Base-by-base conservation (phyloP, 2,329 filamentous ascomycete genomes). In the Stachybotrys chlorohalonatus region DNA sequence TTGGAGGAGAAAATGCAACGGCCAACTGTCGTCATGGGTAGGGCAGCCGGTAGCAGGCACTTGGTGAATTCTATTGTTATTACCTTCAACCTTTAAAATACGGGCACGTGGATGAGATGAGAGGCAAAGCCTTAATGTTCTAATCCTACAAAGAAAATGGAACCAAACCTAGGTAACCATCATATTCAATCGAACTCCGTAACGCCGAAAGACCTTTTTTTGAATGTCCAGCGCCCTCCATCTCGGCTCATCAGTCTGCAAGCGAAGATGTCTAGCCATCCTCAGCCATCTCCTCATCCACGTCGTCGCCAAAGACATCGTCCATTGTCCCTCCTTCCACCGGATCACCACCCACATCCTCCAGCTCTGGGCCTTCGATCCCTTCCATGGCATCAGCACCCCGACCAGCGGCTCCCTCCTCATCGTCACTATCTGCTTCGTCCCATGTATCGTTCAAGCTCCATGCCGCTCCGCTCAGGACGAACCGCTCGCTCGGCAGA, bases 401-500 rank as follows among this genome's bases (percentile, higher is more conserved):
- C 45, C 66, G 66, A 58, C 68, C 67, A 45, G 68, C 66, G 50
- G 72, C 70, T 39, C 74, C 75, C 15, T 74, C 73, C 6, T 70
- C 71, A 6, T 73, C 72, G 6, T 68, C 72, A 4, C 72, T 69
- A 11, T 66, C 73, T 2, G 73, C 75, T 53, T 75, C 74, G 42
- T 76, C 78, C 79, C 82, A 85, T 30, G 79, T 73, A 32, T 85
- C 80, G 62, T 77, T 77, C 56, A 87, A 65, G 0, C 82, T 82
- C 85, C 85, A 88, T 57, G 81, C 79, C 52, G 81, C 76, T 15
- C 85, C 85, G 55, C 79, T 85, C 49, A 87, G 73, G 32, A 87
- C 84, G 62, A 87, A 88, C 54, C 84, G 78, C 71, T 88, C 85
- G 62, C 80, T 83, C 1, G 85, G 85, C 56, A 88, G 68, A 11